A percentile compares a stretch with the other conserved stretches of the same genome.
Evolutionary conservation across 495 filamentous ascomycete species (phyloP).

Genomic region (Tuber microsphaerosporum): DNA sequence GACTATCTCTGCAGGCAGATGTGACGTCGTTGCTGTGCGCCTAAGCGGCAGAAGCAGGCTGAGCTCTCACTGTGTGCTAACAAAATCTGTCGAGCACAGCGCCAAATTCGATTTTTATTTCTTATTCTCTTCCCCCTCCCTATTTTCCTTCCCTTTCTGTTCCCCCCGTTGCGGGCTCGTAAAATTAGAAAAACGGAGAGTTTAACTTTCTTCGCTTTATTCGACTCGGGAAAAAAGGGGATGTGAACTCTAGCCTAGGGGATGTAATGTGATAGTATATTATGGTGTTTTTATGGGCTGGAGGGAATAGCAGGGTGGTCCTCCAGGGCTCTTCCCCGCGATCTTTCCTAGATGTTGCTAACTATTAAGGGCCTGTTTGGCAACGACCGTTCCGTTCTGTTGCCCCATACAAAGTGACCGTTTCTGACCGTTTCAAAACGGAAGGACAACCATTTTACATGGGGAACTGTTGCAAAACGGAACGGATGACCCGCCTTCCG

Average conservation of each 20-base stretch:
- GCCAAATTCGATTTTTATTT: neutral
- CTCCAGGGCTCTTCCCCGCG: neutral
- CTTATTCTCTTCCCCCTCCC: neutral
- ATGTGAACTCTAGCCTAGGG: neutral
- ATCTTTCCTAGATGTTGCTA: neutral
- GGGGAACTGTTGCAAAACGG: too few relatives aligned
- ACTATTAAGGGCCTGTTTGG: too few relatives aligned
- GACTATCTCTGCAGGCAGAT: neutral
- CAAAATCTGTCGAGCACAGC: neutral
- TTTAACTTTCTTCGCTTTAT: neutral
- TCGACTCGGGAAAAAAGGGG: neutral
- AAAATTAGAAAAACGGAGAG: neutral
- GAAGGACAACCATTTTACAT: too few relatives aligned
- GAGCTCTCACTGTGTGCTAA: neutral
- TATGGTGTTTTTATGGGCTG: neutral
- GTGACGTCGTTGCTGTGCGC: neutral
- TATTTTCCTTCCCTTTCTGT: neutral
- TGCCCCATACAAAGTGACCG: too few relatives aligned
- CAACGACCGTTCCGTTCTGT: too few relatives aligned
- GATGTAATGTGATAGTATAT: neutral
- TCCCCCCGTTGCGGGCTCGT: neutral
- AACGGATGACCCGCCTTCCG: too few relatives aligned
- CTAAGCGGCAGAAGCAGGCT: neutral
- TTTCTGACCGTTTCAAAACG: too few relatives aligned
- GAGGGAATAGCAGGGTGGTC: neutral